Base-by-base conservation (phyloP, 345 rosid species). In the Atalantia buxifolia region DNA sequence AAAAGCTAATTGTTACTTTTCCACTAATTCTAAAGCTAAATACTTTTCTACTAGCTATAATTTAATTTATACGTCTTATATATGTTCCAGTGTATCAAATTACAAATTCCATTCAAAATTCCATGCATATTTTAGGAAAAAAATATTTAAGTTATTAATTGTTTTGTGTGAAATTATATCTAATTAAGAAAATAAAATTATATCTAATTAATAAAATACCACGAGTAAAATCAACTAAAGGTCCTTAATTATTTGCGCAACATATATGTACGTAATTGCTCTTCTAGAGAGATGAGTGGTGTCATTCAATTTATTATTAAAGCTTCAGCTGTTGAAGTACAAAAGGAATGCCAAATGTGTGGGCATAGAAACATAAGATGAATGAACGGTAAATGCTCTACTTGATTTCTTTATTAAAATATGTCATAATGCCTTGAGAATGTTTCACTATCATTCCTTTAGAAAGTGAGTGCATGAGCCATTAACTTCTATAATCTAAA, bases 21-120 rank as follows among this genome's bases (percentile, higher is more conserved):
- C 76, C 76, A 72, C 65, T 72, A 56, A 72, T 72, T 71, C 42
- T 66, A 66, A 76, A 76, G 72, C 28, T 73, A 63, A 36, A 42
- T 50, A 33, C 76, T 70, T 80, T 78, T 64, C 62, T 63, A 53
- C 42, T 70, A 27, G 7, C 21, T 70, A 18, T 1, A 22, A n/a
- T 12, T 24, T 27, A 25, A 27, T 24, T 75, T 21, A 24, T 18
- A n/a, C 38, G 25, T 69, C n/a, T 18, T 69, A 61, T 48, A 25
- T 13, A 28, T 77, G 33, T 22, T 77, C 38, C 64, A 62, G 28
- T 68, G 30, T 12, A 60, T 53, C n/a, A 57, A 40, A 40, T 42
- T 6, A 33, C 14, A 33, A 36, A 38, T 19, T 7, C 13, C 31
- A 35, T 62, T 48, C 22, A 56, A 73, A 40, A 25, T 28, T 74